Evolutionary conservation across 1,284 basidiomycete species (phyloP).

Genomic region (Cryptococcus amylolentus): DNA sequence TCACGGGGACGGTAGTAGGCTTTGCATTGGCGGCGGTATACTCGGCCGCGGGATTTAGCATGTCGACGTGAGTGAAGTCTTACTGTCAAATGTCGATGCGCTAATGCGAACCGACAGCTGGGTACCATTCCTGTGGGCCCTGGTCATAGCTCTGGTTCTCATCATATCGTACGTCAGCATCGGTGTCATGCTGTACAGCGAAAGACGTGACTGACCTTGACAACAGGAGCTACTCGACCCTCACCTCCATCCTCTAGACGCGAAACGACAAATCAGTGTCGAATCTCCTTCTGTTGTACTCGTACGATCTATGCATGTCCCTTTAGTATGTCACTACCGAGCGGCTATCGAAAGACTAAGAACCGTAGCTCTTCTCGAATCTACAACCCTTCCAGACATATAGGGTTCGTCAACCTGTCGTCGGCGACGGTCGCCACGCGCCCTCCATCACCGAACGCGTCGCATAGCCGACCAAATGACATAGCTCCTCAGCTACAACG

Average conservation of each 20-base stretch:
- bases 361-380: too few relatives aligned
- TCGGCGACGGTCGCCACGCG: background rate
- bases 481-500: too few relatives aligned
- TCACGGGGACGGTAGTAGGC: conserved; percentile 68
- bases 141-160: conserved; percentile 65
- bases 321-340: background rate
- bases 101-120: conserved; percentile 54
- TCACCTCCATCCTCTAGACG: conserved; percentile 38
- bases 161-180: conserved; percentile 52
- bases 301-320: background rate
- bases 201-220: conserved; percentile 1
- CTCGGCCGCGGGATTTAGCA: conserved; percentile 63
- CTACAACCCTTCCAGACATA: background rate
- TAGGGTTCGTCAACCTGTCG: background rate
- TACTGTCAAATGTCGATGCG: background rate
- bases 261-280: background rate
- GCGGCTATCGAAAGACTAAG: background rate
- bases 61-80: conserved; percentile 67
- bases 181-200: background rate
- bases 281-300: background rate
- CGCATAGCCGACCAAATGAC: too few relatives aligned
- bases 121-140: conserved; percentile 73
- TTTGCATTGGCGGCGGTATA: conserved; percentile 68
- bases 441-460: too few relatives aligned
- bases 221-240: conserved; percentile 38